Base-by-base conservation (phyloP, 192 early-diverging fungal species). In the Podila epicladia region DNA sequence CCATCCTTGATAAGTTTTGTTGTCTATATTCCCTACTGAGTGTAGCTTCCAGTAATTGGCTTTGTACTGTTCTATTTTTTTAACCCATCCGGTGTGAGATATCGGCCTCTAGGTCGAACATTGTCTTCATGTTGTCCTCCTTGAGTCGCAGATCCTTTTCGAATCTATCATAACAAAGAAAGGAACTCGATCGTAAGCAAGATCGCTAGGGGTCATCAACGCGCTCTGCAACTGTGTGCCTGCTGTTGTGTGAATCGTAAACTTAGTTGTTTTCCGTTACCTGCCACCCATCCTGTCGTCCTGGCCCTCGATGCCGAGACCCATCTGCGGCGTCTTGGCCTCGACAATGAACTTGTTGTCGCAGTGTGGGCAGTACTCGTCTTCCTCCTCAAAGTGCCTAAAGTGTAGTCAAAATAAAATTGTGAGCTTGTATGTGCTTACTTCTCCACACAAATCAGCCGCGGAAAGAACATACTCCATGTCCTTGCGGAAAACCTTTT, bases 281-380 rank as follows among this genome's bases (percentile, higher is more conserved):
- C 90, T 87, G 63, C 82, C 82, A 64, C 93, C 90, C 67, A 95
- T 82, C 65, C 97, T 92, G 22, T 93, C 88, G 76, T 99, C 97
- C 29, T 96, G 96, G 37, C 96, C 96, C 84, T 99, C 97, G 69
- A 99, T 91, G 38, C 93, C 94, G 58, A 99, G 67, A 6, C 86
- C 93, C 72, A 95, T 92, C 50, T 89, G 85, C 4, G 97, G 97
- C 0, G 91, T 95, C 74, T 96, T 92, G 20, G 97, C 98, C 26
- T 97, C 96, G 50, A 99, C 75, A 57, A 99, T 92, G 72, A 93
- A 99, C 65, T 98, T 94, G 88, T 99, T 99, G 78, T 98, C 98
- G 86, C 98, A 99, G 73, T 97, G 92, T 38, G 98, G 98, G 74
- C 98, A 99, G 85, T 91, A 99, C 78, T 99, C 98, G 85, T 99